A percentile compares a stretch with the other conserved stretches of the same genome.
Conservation (phyloP, 2,329 filamentous ascomycete species). For the Bisporella sp. region DNA sequence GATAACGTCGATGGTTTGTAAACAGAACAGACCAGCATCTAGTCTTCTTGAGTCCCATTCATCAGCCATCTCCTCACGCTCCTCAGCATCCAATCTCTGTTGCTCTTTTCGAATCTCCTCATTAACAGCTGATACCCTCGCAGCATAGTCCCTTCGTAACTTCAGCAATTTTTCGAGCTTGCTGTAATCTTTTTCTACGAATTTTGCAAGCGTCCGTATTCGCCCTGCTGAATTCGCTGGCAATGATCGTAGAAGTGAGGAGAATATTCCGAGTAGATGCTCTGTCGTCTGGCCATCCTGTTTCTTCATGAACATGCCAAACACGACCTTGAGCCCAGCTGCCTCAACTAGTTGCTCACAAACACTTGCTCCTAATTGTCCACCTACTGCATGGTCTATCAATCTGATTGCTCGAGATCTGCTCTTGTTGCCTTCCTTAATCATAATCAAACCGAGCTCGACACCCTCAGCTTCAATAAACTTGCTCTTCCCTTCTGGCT, state of each 20-base stretch:
- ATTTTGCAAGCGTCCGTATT: constrained; percentile 85
- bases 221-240: constrained; percentile 71
- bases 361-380: constrained; percentile 48
- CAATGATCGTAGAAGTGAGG: constrained; percentile 71
- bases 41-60: constrained; percentile 71
- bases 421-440: constrained; percentile 80
- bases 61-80: constrained; percentile 53
- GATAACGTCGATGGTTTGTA: constrained; percentile 79
- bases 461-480: constrained; percentile 88
- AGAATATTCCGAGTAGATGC: constrained; percentile 79
- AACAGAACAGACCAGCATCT: constrained; percentile 75
- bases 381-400: constrained; percentile 72
- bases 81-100: constrained; percentile 45
- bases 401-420: constrained; percentile 72
- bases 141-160: constrained; percentile 64
- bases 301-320: constrained; percentile 83
- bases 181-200: constrained; percentile 89
- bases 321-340: constrained; percentile 76
- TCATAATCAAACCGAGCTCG: constrained; percentile 86
- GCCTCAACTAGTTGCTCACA: constrained; percentile 75
- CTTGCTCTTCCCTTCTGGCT: constrained; percentile 65
- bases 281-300: constrained; percentile 62
- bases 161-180: constrained; percentile 70
- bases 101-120: constrained; percentile 53
- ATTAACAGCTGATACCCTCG: constrained; percentile 56